A percentile compares a stretch with the other conserved stretches of the same genome.
phyloP scores from a whole-genome alignment of 805 yeast genomes.

The Wickerhamomyces silvicola region DNA sequence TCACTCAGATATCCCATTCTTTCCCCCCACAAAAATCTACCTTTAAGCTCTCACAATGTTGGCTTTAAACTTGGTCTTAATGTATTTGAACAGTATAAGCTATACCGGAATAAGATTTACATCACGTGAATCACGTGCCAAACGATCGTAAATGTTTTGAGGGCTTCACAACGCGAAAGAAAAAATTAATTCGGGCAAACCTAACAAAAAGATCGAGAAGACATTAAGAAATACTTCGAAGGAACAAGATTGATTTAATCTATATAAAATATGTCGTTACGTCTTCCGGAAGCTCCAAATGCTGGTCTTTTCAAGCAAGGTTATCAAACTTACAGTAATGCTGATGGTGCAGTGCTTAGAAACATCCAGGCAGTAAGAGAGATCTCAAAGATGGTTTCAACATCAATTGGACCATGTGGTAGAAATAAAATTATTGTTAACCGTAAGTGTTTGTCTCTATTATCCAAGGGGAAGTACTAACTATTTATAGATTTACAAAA shows the following conservation, averaged over 20 bases:
- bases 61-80: no score
- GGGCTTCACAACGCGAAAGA: no score
- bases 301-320: conserved; percentile 95
- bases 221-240: no score
- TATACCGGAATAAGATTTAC: no score
- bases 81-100: no score
- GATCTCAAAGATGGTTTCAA: conserved; percentile 82
- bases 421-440: conserved; percentile 94
- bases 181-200: no score
- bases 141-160: no score
- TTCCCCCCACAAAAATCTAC: no score
- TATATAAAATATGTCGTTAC: conserved; percentile 82
- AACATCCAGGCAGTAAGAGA: conserved; percentile 94
- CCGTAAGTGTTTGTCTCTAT: conserved; percentile 20
- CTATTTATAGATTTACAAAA: conserved; percentile 49
- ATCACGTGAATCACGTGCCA: no score
- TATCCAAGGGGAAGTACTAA: not conserved
- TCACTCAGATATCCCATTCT: conserved; percentile 1
- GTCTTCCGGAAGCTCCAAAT: conserved; percentile 88
- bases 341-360: conserved; percentile 90
- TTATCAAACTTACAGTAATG: conserved; percentile 75
- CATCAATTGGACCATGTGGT: conserved; percentile 97
- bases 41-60: no score
- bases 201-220: no score
- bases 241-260: no score